Evolutionary conservation across 140 eudicot genomes (phyloP).

Genomic region (Stevia rebaudiana): DNA sequence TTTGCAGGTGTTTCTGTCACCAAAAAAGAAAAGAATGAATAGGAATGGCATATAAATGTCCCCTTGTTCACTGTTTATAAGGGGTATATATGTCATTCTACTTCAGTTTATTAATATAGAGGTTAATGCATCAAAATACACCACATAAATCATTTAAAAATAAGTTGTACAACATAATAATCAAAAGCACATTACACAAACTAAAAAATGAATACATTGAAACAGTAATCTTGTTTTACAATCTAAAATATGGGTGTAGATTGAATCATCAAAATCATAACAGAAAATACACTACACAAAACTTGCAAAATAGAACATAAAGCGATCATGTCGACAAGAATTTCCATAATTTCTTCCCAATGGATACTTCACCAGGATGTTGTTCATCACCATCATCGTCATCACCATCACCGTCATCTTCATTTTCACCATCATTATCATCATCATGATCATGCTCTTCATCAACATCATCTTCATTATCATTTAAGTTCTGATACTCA

Average conservation of each 20-base stretch:
- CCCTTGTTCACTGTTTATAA: too few species aligned
- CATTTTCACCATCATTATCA: conserved; percentile 24
- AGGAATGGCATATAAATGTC: too few species aligned
- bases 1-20: too few species aligned
- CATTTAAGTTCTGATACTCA: conserved; percentile 28
- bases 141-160: background rate
- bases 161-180: conserved; percentile 6
- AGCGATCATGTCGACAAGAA: conserved; percentile 67
- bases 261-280: background rate
- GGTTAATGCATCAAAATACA: background rate
- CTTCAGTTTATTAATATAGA: too few species aligned
- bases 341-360: conserved; percentile 71
- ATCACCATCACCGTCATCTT: conserved; percentile 26
- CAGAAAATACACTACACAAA: conserved; percentile 1
- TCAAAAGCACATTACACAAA: background rate
- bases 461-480: conserved; percentile 21
- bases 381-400: conserved; percentile 31
- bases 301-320: background rate
- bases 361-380: conserved; percentile 63
- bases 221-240: background rate
- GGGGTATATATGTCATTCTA: too few species aligned
- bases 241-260: background rate
- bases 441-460: conserved; percentile 21
- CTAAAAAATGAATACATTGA: background rate
- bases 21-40: too few species aligned